phyloP scores from a whole-genome alignment of 805 yeast genomes.

The Candida ficus region DNA sequence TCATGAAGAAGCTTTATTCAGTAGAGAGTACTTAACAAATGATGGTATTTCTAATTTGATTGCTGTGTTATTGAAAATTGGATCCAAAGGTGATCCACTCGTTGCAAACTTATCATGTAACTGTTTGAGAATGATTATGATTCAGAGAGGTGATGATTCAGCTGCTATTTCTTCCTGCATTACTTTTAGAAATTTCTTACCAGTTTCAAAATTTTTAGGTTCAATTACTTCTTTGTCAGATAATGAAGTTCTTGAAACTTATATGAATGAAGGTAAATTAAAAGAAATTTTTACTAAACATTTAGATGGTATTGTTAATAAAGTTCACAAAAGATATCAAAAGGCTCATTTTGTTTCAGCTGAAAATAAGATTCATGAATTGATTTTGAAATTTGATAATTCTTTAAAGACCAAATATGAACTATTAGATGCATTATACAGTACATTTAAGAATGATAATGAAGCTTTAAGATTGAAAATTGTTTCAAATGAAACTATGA shows the following conservation, averaged over 20 bases:
- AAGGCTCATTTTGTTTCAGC: conserved; percentile 12
- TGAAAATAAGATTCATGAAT: conserved; percentile 11
- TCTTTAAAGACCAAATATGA: conserved; percentile 22
- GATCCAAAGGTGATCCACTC: conserved; percentile 10
- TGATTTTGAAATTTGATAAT: conserved; percentile 16
- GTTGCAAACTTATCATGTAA: conserved; percentile 23
- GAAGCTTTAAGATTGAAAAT: conserved; percentile 17
- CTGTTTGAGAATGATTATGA: conserved; percentile 28
- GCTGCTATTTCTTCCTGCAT: conserved; percentile 24
- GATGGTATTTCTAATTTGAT: conserved; percentile 32
- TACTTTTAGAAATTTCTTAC: conserved; percentile 19
- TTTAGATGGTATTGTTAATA: conserved; percentile 20
- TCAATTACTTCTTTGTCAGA: conserved; percentile 23
- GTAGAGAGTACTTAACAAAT: conserved; percentile 27
- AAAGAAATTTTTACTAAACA: conserved; percentile 16
- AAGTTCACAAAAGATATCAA: conserved; percentile 20
- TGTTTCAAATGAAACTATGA: conserved; percentile 39
- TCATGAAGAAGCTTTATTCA: conserved; percentile 28
- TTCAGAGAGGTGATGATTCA: conserved; percentile 28
- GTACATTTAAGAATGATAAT: conserved; percentile 15
- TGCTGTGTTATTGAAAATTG: conserved; percentile 21
- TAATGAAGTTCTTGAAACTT: conserved; percentile 21
- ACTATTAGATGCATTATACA: conserved; percentile 15
- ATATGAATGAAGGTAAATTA: conserved; percentile 15
- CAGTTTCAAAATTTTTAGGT: conserved; percentile 21